Evolutionary conservation across 129 eudicot species (phyloP).

Genomic region (Apium graveolens): DNA sequence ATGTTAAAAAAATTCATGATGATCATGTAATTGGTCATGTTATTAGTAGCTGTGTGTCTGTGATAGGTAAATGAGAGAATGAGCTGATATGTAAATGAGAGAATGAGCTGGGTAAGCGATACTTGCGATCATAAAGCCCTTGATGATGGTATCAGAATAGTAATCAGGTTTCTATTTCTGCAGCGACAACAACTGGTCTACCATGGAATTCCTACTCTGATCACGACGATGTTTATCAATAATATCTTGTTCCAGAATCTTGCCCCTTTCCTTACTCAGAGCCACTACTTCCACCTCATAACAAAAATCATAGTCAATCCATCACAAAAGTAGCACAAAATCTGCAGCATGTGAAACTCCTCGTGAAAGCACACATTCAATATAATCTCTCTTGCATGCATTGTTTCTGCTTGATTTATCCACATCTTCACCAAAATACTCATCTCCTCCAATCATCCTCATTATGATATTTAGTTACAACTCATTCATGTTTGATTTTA

Average conservation of each 20-base stretch:
- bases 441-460: background rate
- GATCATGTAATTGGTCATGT: background rate
- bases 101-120: background rate
- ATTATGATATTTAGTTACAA: background rate
- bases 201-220: background rate
- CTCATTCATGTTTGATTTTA: background rate
- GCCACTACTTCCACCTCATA: background rate
- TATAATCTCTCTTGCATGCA: background rate
- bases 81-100: background rate
- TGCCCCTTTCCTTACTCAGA: background rate
- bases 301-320: background rate
- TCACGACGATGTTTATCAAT: background rate
- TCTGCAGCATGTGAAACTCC: background rate
- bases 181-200: background rate
- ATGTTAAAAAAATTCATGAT: background rate
- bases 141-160: background rate
- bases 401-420: background rate
- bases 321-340: background rate
- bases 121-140: background rate
- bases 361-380: background rate
- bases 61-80: no score
- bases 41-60: no score
- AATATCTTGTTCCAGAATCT: background rate
- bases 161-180: slow-evolving; percentile 1
- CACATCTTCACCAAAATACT: background rate